Percentiles rank a stretch among this genome's conserved stretches.
Evolutionary conservation across 2,329 filamentous ascomycete genomes (phyloP).

Genomic region (Penicillium sp.): DNA sequence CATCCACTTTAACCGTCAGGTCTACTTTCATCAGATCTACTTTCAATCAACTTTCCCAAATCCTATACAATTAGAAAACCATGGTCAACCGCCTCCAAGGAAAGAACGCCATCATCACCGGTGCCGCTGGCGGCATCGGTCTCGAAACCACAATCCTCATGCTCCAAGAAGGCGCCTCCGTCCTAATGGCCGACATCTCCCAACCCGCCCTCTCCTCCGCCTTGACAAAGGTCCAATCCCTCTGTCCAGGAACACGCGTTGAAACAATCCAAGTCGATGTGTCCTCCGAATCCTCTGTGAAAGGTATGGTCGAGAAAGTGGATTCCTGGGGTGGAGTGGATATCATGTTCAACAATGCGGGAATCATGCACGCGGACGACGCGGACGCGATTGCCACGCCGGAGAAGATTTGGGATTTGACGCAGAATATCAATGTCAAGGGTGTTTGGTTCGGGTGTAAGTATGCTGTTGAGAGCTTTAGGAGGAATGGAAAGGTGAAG

Average conservation of each 20-base stretch:
- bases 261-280: conserved; percentile 58
- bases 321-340: conserved; percentile 84
- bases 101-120: conserved; percentile 73
- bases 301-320: conserved; percentile 69
- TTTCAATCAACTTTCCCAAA: neutral
- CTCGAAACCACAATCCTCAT: conserved; percentile 89
- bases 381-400: conserved; percentile 77
- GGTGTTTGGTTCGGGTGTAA: conserved; percentile 93
- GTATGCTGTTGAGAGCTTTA: conserved; percentile 77
- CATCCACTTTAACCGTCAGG: too few relatives aligned
- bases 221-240: conserved; percentile 63
- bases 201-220: conserved; percentile 72
- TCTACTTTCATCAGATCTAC: neutral
- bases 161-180: conserved; percentile 76
- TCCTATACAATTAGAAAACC: neutral
- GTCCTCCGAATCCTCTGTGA: conserved; percentile 74
- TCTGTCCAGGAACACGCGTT: conserved; percentile 5
- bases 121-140: conserved; percentile 83
- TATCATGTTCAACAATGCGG: conserved; percentile 93
- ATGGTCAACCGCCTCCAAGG: conserved; percentile 52
- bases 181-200: conserved; percentile 83
- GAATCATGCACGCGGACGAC: conserved; percentile 86
- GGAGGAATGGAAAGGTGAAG: conserved; percentile 72
- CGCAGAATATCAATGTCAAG: conserved; percentile 91
- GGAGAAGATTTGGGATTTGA: conserved; percentile 88